phyloP scores from a whole-genome alignment of 2,329 filamentous ascomycete genomes.

The Colletotrichum destructivum region DNA sequence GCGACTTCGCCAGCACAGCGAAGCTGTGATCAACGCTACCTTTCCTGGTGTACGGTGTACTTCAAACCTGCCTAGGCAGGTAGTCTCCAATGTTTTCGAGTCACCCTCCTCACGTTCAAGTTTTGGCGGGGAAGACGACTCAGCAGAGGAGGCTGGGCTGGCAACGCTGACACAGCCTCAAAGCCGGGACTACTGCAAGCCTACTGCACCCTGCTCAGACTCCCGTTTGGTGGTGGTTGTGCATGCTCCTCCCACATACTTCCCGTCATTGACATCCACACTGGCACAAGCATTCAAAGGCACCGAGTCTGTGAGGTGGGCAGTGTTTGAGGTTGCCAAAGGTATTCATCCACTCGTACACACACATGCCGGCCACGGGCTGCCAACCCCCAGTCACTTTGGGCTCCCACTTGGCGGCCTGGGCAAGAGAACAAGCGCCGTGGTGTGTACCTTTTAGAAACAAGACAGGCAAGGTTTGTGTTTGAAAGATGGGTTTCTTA shows the following conservation, averaged over 20 bases:
- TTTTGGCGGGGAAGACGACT: not conserved
- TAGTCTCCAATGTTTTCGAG: not conserved
- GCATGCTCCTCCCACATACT: slow-evolving; percentile 14
- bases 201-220: slow-evolving; percentile 36
- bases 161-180: slow-evolving; percentile 44
- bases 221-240: slow-evolving; percentile 32
- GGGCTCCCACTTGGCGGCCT: slow-evolving; percentile 36
- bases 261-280: slow-evolving; percentile 17
- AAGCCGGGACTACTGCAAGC: slow-evolving; percentile 41
- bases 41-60: too few species aligned
- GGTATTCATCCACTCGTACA: not conserved
- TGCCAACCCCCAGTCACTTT: slow-evolving; percentile 26
- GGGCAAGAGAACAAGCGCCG: slow-evolving; percentile 5
- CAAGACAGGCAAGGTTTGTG: slow-evolving; percentile 34
- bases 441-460: slow-evolving; percentile 10
- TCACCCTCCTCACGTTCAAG: not conserved
- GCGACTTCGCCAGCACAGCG: not conserved
- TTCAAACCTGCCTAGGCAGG: too few species aligned
- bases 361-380: not conserved
- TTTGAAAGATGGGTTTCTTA: slow-evolving; percentile 29
- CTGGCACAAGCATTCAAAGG: not conserved
- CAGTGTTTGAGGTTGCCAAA: slow-evolving; percentile 9
- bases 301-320: slow-evolving; percentile 13
- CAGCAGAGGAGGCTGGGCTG: slow-evolving; percentile 41
- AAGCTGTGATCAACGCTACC: slow-evolving; percentile 19